phyloP scores from a whole-genome alignment of 164 flowering plant species.

The Umbilicus rupestris region DNA sequence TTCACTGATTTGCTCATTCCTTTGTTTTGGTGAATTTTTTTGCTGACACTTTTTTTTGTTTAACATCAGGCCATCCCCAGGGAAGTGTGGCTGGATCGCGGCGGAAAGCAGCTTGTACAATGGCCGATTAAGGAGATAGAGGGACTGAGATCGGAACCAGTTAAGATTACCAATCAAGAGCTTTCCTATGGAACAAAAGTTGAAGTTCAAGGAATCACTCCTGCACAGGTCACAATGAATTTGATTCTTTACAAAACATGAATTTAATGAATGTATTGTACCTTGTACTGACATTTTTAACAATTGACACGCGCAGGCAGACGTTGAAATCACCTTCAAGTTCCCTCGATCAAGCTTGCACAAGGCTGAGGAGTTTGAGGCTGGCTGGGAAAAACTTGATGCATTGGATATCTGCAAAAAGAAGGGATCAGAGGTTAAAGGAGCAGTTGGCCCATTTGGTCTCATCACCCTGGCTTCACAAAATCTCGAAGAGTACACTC shows the following conservation, averaged over 20 bases:
- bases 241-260: neutral
- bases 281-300: neutral
- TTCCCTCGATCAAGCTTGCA: neutral
- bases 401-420: neutral
- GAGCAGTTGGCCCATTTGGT: neutral
- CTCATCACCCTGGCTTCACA: neutral
- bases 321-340: neutral
- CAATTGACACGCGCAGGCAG: neutral
- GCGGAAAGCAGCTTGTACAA: neutral
- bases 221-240: neutral
- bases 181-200: neutral
- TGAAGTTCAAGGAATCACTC: neutral
- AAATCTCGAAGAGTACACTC: constrained; percentile 2
- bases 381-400: neutral
- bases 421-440: neutral
- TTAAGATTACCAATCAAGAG: neutral
- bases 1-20: no score
- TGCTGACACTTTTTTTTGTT: neutral
- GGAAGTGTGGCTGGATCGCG: neutral
- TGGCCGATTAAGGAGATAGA: neutral
- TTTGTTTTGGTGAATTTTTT: neutral
- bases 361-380: neutral
- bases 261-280: neutral
- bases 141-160: neutral
- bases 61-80: neutral